Evolutionary conservation across 768 basidiomycete species (phyloP).

Genomic region (Phanerochaete carnosa): DNA sequence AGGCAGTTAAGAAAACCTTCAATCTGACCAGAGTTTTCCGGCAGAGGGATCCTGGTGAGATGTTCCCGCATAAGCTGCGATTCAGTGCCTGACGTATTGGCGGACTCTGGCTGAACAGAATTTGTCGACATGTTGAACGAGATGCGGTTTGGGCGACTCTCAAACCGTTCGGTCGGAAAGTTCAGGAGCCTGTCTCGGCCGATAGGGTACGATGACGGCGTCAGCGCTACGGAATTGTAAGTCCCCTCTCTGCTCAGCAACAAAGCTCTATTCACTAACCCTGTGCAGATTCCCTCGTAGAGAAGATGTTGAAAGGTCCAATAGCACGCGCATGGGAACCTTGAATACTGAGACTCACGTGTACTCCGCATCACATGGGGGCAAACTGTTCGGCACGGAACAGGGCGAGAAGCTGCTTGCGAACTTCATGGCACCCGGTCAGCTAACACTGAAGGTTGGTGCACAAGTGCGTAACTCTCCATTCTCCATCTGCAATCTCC

Average conservation of each 20-base stretch:
- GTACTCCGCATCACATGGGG: constrained; percentile 64
- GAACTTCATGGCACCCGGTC: constrained; percentile 86
- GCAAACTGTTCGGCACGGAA: constrained; percentile 44
- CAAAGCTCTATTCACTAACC: not conserved
- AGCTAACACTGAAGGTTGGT: constrained; percentile 67
- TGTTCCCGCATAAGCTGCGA: no score
- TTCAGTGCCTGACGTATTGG: not conserved
- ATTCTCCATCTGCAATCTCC: not conserved
- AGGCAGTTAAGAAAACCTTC: constrained; percentile 75
- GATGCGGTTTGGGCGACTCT: constrained; percentile 88
- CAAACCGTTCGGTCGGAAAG: constrained; percentile 56
- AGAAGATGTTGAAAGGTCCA: constrained; percentile 88
- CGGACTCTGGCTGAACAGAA: constrained; percentile 30
- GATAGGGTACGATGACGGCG: constrained; percentile 75
- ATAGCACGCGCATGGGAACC: constrained; percentile 59
- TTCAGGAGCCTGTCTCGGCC: constrained; percentile 70
- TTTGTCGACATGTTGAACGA: constrained; percentile 98
- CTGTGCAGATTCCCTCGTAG: constrained; percentile 78
- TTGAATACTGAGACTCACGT: constrained; percentile 51
- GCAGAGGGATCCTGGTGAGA: constrained; percentile 84
- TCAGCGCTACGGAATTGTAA: constrained; percentile 89
- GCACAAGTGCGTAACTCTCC: constrained; percentile 39
- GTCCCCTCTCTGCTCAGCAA: constrained; percentile 19
- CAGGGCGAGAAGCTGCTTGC: constrained; percentile 76
- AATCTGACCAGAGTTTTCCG: constrained; percentile 96